Evolutionary conservation across 192 early-diverging fungal species (phyloP), one percentile per base, ranked within the genome.

Genomic region (Paraglomus brasilianum): DNA sequence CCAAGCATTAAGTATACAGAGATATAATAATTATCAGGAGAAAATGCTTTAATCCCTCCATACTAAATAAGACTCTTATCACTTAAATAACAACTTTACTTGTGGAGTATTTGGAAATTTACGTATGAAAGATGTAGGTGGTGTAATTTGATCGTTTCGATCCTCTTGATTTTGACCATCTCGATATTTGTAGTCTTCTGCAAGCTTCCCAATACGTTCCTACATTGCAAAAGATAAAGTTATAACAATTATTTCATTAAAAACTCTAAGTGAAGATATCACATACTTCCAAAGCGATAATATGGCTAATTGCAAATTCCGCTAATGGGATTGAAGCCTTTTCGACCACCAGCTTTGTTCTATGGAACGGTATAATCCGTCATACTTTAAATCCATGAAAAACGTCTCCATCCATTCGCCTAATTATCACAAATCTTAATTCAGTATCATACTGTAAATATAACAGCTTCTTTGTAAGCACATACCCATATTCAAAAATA

Each of bases 401-500:
- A 44, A 70, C 1, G 55, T 39, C 59, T 70, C 24, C 69, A 70
- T 70, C 15, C 22, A 70, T 21, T 57, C 44, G n/a, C 57, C 69
- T 70, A 22, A 45, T 70, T 49, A 61, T 57, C 42, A 42, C 21
- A 70, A 46, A 70, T 6, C 24, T 38, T 70, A 60, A 53, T 45
- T 62, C 8, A 71, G 30, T 19, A 61, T 22, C 30, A 30, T 30
- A 30, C 30, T 30, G 40, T 50, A 43, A 53, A 42, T 69, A 43
- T 42, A 13, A 21, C 1, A 14, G 42, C 61, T 64, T 64, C 8
- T 17, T 64, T 65, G 59, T 19, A 62, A 71, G 57, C 36, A 63
- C n/a, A 40, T 71, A 71, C 70, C 70, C 10, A 71, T 49, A 43
- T 71, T 71, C 52, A 61, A 52, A 17, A 71, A 71, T 47, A 71